These are phyloP conservation scores for Boletus rubroflammeus DNA, from an alignment of 768 basidiomycete genomes.

Conservation along the genomic window DNA sequence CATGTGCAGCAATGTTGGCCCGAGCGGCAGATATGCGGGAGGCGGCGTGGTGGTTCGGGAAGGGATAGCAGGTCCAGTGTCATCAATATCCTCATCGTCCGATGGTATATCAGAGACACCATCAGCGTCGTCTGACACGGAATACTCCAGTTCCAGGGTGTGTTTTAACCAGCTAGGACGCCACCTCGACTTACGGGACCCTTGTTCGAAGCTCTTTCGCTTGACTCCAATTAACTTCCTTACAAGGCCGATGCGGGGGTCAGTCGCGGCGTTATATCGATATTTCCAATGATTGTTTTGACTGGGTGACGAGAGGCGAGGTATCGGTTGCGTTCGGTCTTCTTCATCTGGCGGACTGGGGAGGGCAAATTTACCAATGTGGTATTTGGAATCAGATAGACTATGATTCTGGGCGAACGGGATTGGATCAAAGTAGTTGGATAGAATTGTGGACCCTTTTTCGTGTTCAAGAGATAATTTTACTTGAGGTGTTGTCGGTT, in stretches of 20 bases:
- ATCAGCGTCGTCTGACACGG: slow-evolving; percentile 32
- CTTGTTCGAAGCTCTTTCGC: slow-evolving; percentile 50
- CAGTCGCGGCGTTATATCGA: slow-evolving; percentile 59
- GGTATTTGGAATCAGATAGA: slow-evolving; percentile 69
- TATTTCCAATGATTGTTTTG: slow-evolving; percentile 42
- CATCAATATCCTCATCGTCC: slow-evolving; percentile 39
- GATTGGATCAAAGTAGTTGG: slow-evolving; percentile 63
- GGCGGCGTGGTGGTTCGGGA: slow-evolving; percentile 68
- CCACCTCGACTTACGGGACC: slow-evolving; percentile 32
- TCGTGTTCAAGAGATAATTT: slow-evolving; percentile 36
- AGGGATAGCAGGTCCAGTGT: slow-evolving; percentile 18
- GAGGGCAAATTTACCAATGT: slow-evolving; percentile 66
- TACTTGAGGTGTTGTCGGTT: slow-evolving; percentile 53
- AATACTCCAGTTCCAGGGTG: slow-evolving; percentile 45
- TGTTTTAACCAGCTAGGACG: slow-evolving; percentile 44
- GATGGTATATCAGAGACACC: slow-evolving; percentile 40
- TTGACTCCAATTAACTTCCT: slow-evolving; percentile 68
- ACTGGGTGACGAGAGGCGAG: slow-evolving; percentile 14
- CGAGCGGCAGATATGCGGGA: slow-evolving; percentile 67
- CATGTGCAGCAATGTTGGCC: slow-evolving; percentile 63
- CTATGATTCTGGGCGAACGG: slow-evolving; percentile 65
- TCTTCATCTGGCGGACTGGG: slow-evolving; percentile 60
- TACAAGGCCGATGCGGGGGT: slow-evolving; percentile 69
- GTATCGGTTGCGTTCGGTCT: slow-evolving; percentile 32
- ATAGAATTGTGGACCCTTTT: slow-evolving; percentile 17